phyloP scores from a whole-genome alignment of 805 yeast species.

The Cyberlindnera mycetangii region DNA sequence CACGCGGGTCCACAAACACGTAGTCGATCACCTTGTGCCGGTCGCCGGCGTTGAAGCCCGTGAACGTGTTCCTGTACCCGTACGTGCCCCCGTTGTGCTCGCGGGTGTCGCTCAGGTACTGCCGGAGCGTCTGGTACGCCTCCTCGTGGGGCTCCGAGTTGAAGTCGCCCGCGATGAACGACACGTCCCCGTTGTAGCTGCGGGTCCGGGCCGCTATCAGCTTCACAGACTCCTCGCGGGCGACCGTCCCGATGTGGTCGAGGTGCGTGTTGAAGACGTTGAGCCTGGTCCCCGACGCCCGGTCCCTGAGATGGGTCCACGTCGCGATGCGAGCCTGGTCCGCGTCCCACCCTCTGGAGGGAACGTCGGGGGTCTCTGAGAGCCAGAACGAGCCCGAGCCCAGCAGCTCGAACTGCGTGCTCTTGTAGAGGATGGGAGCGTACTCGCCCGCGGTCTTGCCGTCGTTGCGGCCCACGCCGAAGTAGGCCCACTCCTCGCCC shows the following conservation, averaged over 20 bases:
- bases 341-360: slow-evolving; percentile 52
- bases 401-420: slow-evolving; percentile 36
- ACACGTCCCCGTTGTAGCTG: slow-evolving; percentile 34
- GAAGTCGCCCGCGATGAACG: slow-evolving; percentile 55
- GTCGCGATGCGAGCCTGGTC: slow-evolving; percentile 39
- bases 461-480: slow-evolving; percentile 51
- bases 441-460: slow-evolving; percentile 49
- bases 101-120: slow-evolving; percentile 38
- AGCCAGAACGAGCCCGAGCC: slow-evolving; percentile 49
- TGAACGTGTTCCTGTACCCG: slow-evolving; percentile 44
- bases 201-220: slow-evolving; percentile 38
- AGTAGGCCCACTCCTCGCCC: slow-evolving; percentile 40
- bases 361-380: slow-evolving; percentile 50
- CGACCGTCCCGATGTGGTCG: slow-evolving; percentile 45
- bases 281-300: slow-evolving; percentile 21
- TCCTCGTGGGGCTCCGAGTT: slow-evolving; percentile 46
- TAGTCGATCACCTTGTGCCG: slow-evolving; percentile 33
- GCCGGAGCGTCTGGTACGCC: slow-evolving; percentile 37
- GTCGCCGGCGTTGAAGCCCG: slow-evolving; percentile 41
- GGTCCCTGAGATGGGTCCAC: slow-evolving; percentile 29
- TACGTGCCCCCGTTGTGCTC: slow-evolving; percentile 31
- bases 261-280: slow-evolving; percentile 47
- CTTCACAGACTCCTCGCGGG: slow-evolving; percentile 45
- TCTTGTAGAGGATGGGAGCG: slow-evolving; percentile 44
- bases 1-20: slow-evolving; percentile 23